These are phyloP conservation scores for Hysterangium stoloniferum DNA, from an alignment of 768 basidiomycete species.

Conservation along the genomic window DNA sequence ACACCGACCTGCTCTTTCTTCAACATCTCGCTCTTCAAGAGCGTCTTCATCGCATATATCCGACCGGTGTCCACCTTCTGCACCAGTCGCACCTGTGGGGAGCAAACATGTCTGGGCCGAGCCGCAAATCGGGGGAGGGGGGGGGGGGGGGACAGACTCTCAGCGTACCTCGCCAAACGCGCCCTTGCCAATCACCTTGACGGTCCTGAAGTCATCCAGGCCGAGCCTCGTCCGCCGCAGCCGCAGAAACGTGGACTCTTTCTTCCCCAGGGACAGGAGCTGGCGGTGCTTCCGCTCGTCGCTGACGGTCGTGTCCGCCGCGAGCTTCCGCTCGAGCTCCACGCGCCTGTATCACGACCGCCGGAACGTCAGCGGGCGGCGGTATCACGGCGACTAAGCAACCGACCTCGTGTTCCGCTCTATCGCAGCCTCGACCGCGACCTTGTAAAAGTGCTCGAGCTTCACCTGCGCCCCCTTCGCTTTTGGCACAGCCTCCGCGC, in stretches of 20 bases:
- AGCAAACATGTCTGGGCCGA: not conserved
- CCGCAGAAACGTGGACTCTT: slow-evolving; percentile 83
- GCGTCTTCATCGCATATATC: slow-evolving; percentile 98
- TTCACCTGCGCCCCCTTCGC: slow-evolving; percentile 91
- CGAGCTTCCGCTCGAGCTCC: slow-evolving; percentile 76
- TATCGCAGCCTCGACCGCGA: slow-evolving; percentile 91
- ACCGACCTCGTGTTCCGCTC: slow-evolving; percentile 82
- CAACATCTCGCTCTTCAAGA: slow-evolving; percentile 97
- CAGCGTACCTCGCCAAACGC: slow-evolving; percentile 91
- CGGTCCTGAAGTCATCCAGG: slow-evolving; percentile 87
- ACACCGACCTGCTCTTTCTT: slow-evolving; percentile 89
- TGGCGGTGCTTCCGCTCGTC: slow-evolving; percentile 86
- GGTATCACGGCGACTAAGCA: not conserved
- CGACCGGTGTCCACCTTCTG: slow-evolving; percentile 96
- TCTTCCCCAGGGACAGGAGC: slow-evolving; percentile 74
- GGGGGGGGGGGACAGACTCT: too few relatives aligned
- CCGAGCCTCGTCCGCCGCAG: slow-evolving; percentile 85
- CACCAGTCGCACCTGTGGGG: slow-evolving; percentile 74
- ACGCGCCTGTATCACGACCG: slow-evolving; percentile 52
- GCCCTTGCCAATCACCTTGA: slow-evolving; percentile 98
- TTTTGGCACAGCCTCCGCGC: slow-evolving; percentile 71
- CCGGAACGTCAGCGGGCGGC: not conserved
- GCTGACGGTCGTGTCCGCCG: slow-evolving; percentile 56
- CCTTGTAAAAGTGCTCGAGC: slow-evolving; percentile 94
- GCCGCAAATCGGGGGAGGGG: not conserved